A percentile compares a stretch with the other conserved stretches of the same genome.
These are phyloP conservation scores for Talaromyces verruculosus DNA, from an alignment of 2,329 filamentous ascomycete species.

Conservation along the genomic window DNA sequence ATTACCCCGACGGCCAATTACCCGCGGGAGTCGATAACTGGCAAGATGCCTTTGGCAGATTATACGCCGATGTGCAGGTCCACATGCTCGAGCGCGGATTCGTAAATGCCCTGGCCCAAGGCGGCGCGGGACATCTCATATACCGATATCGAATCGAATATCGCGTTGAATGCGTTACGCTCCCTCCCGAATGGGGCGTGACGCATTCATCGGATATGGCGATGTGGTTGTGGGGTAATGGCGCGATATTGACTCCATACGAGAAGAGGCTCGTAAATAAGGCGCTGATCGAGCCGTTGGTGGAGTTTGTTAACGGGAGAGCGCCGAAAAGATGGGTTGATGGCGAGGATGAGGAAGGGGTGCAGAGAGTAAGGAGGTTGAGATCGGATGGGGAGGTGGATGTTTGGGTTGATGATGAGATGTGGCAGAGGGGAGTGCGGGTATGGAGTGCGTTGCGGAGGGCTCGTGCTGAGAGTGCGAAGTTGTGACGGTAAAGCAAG, in stretches of 20 bases:
- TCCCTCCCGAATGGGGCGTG: slow-evolving; percentile 53
- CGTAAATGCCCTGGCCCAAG: slow-evolving; percentile 44
- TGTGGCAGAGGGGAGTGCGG: slow-evolving; percentile 49
- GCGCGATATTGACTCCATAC: slow-evolving; percentile 38
- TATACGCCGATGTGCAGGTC: slow-evolving; percentile 60
- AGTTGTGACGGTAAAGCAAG: neutral
- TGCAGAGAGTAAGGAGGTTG: slow-evolving; percentile 46
- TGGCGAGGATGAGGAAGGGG: slow-evolving; percentile 22
- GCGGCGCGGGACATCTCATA: slow-evolving; percentile 48
- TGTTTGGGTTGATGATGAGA: slow-evolving; percentile 46
- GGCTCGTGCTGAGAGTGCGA: slow-evolving; percentile 5
- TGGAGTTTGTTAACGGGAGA: slow-evolving; percentile 24
- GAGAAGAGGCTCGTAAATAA: slow-evolving; percentile 47
- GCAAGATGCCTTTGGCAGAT: slow-evolving; percentile 53
- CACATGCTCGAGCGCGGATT: slow-evolving; percentile 55
- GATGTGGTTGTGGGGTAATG: slow-evolving; percentile 59
- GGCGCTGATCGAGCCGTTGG: slow-evolving; percentile 34
- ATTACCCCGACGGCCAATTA: slow-evolving; percentile 45
- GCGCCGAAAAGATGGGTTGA: slow-evolving; percentile 25
- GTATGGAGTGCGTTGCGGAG: slow-evolving; percentile 46
- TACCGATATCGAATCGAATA: slow-evolving; percentile 57
- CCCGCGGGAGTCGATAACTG: slow-evolving; percentile 47
- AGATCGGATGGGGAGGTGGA: slow-evolving; percentile 48
- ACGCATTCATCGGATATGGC: slow-evolving; percentile 56
- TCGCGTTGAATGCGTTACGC: slow-evolving; percentile 48